phyloP scores from a whole-genome alignment of 163 green algal genomes.

The Chlamydomonas reinhardtii region DNA sequence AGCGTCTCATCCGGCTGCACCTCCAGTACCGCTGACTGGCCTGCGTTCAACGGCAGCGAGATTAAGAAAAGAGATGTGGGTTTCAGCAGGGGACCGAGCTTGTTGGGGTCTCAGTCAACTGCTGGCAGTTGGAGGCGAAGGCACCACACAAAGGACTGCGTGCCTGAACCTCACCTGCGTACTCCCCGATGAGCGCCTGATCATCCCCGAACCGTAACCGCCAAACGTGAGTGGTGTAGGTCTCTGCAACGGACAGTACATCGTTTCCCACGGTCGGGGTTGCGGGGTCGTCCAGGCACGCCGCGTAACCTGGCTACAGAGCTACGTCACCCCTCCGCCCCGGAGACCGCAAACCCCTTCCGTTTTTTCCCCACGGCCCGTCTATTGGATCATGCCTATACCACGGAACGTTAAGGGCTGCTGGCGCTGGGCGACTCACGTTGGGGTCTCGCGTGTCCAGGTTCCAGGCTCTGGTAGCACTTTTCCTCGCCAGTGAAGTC shows the following conservation, averaged over 20 bases:
- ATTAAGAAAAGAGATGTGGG: too few species aligned
- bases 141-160: too few species aligned
- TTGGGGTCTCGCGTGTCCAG: slow-evolving; percentile 41
- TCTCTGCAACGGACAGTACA: slow-evolving; percentile 46
- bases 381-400: too few species aligned
- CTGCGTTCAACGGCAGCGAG: background rate
- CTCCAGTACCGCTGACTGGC: slow-evolving; percentile 43
- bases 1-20: slow-evolving; percentile 13
- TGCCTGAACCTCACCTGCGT: too few species aligned
- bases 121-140: background rate
- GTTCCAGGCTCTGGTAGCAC: slow-evolving; percentile 19
- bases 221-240: slow-evolving; percentile 68
- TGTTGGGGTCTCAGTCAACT: too few species aligned
- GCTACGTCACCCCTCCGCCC: background rate
- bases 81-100: too few species aligned
- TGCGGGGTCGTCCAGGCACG: too few species aligned
- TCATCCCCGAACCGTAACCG: slow-evolving; percentile 39
- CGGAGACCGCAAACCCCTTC: background rate
- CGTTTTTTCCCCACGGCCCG: too few species aligned
- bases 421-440: slow-evolving; percentile 48
- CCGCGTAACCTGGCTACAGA: too few species aligned
- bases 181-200: slow-evolving; percentile 53
- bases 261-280: too few species aligned
- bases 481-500: slow-evolving; percentile 36
- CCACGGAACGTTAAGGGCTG: too few species aligned